phyloP scores from a whole-genome alignment of 73 alveolate species.

The Paramecium sonneborni region DNA sequence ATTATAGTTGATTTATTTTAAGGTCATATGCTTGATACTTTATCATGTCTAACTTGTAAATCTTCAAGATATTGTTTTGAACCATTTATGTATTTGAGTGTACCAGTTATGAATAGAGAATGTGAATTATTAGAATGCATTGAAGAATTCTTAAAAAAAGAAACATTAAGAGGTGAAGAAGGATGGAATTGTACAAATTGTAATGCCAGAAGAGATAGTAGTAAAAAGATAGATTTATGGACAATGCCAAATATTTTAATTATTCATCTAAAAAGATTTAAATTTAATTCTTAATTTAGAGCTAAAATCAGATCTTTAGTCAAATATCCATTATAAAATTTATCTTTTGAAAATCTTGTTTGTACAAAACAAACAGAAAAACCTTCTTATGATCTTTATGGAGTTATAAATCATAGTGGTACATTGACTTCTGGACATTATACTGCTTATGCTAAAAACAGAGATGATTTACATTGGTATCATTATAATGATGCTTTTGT shows the following conservation, averaged over 20 bases:
- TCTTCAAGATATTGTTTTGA: not conserved
- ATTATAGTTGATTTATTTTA: constrained; percentile 94
- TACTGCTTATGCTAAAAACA: constrained; percentile 78
- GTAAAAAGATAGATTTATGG: constrained; percentile 81
- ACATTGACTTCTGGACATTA: constrained; percentile 77
- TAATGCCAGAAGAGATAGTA: not conserved
- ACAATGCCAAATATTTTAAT: constrained; percentile 80
- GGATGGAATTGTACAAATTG: constrained; percentile 21
- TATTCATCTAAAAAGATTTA: constrained; percentile 78
- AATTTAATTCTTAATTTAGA: constrained; percentile 13
- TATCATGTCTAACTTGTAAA: not conserved
- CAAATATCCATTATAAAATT: constrained; percentile 1
- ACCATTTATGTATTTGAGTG: not conserved
- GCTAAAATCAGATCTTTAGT: not conserved
- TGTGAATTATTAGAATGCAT: not conserved
- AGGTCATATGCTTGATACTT: constrained; percentile 67
- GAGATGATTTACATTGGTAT: constrained; percentile 72
- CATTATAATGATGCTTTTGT: constrained; percentile 70
- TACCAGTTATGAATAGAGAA: not conserved
- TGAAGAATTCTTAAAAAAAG: not conserved
- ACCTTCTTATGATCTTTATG: constrained; percentile 64
- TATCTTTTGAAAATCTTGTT: constrained; percentile 1
- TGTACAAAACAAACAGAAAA: constrained; percentile 25
- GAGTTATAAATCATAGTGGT: constrained; percentile 73
- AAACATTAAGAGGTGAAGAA: not conserved